A percentile compares a stretch with the other conserved stretches of the same genome.
phyloP scores from a whole-genome alignment of 176 grass and related monocot genomes.

The bread wheat (Triticum aestivum) region IWGSC_CS_RefSeq_v2.1 NC_057794.1:370937985-370938484 shows the following conservation, averaged over 20 bases:
- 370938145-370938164: background rate
- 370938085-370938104: background rate
- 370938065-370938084: conserved; percentile 27
- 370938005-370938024: background rate
- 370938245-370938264: conserved; percentile 58
- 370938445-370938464: conserved; percentile 45
- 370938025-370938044: background rate
- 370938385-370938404: background rate
- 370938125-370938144: background rate
- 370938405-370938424: conserved; percentile 24
- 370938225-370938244: conserved; percentile 48
- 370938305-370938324: conserved; percentile 39
- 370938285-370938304: conserved; percentile 53
- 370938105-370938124: background rate
- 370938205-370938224: conserved; percentile 40
- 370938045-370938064: conserved; percentile 7
- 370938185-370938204: conserved; percentile 4
- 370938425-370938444: conserved; percentile 49
- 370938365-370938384: background rate
- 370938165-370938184: conserved; percentile 15
- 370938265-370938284: conserved; percentile 43
- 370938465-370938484: conserved; percentile 43
- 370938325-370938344: background rate
- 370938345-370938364: background rate
- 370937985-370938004: background rate